Conservation (phyloP, 495 filamentous ascomycete species). For the Aeminium ludgeri region DNA sequence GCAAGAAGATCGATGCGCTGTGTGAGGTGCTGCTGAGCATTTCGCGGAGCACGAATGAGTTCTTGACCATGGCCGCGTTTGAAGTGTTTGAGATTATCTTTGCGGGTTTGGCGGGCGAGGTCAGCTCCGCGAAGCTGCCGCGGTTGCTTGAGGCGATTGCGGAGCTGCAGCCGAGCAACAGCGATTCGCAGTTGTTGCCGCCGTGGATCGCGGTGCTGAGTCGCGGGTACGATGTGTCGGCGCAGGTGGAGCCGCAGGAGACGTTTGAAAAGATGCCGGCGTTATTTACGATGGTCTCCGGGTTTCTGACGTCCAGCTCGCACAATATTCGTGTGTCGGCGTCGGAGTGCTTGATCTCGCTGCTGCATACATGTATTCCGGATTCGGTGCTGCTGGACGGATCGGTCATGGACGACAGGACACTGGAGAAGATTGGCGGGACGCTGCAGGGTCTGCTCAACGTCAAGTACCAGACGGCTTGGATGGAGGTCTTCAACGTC, state of each 20-base stretch:
- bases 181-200: conserved; percentile 80
- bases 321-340: conserved; percentile 86
- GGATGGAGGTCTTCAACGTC: conserved; percentile 89
- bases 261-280: conserved; percentile 78
- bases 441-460: conserved; percentile 54
- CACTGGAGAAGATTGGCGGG: conserved; percentile 56
- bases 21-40: conserved; percentile 80
- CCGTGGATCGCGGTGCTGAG: conserved; percentile 94
- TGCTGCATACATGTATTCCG: conserved; percentile 75
- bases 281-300: conserved; percentile 57
- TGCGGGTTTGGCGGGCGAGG: conserved; percentile 68
- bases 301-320: conserved; percentile 68
- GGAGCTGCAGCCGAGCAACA: conserved; percentile 74
- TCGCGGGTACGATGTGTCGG: conserved; percentile 81
- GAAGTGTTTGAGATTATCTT: conserved; percentile 96
- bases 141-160: conserved; percentile 70
- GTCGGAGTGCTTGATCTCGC: conserved; percentile 85
- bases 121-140: conserved; percentile 75
- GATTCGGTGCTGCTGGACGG: conserved; percentile 63
- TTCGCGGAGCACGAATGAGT: conserved; percentile 76
- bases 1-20: conserved; percentile 77
- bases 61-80: conserved; percentile 86
- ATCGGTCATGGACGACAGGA: conserved; percentile 66
- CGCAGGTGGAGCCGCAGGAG: conserved; percentile 66
- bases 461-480: conserved; percentile 82